These are phyloP conservation scores for Tuber umbilicatum DNA, from an alignment of 495 filamentous ascomycete genomes.

Conservation along the genomic window DNA sequence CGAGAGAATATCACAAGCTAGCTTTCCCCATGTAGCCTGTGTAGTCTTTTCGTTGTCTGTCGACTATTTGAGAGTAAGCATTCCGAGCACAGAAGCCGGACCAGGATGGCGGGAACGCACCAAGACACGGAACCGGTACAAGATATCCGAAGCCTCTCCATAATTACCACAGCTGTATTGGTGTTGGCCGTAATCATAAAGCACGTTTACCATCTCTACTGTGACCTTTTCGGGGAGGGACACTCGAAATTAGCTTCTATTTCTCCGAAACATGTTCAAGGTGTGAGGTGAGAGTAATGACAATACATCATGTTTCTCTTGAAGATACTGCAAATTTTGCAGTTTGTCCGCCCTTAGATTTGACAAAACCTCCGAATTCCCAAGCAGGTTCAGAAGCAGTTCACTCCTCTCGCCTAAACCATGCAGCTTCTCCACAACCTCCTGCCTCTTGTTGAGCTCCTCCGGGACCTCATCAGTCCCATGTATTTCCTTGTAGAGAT, in stretches of 20 bases:
- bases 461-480: conserved; percentile 67
- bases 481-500: conserved; percentile 79
- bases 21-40: conserved; percentile 91
- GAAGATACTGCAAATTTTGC: conserved; percentile 90
- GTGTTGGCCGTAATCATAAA: conserved; percentile 90
- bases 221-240: conserved; percentile 54
- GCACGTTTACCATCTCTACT: conserved; percentile 83
- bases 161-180: conserved; percentile 97
- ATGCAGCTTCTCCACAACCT: conserved; percentile 74
- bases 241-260: conserved; percentile 23
- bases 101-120: conserved; percentile 13
- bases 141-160: conserved; percentile 71
- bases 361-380: conserved; percentile 76
- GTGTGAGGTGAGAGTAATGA: not conserved
- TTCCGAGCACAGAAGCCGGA: not conserved
- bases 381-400: conserved; percentile 76
- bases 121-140: conserved; percentile 94
- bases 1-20: conserved; percentile 86
- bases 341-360: conserved; percentile 91
- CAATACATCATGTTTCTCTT: conserved; percentile 78
- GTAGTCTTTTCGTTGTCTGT: conserved; percentile 96
- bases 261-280: conserved; percentile 6
- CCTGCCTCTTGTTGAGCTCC: conserved; percentile 78
- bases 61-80: conserved; percentile 47
- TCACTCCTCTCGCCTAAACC: conserved; percentile 73